These are phyloP conservation scores for Baeospora myosura DNA, from an alignment of 1,284 basidiomycete genomes.

Conservation along the genomic window DNA sequence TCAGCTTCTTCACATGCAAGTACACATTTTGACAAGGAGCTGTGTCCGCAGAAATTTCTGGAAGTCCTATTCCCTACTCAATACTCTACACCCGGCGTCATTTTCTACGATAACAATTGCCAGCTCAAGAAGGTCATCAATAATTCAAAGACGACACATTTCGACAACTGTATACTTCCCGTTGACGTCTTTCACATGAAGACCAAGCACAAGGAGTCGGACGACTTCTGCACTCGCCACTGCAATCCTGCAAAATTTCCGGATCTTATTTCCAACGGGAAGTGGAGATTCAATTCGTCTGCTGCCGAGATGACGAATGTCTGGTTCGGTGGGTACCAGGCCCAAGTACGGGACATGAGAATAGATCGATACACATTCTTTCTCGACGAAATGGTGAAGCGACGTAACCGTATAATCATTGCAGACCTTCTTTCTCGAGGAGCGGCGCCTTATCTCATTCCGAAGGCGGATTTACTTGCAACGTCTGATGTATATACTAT, in stretches of 20 bases:
- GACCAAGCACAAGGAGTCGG: slow-evolving; percentile 14
- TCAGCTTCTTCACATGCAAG: not conserved
- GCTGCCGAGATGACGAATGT: slow-evolving; percentile 30
- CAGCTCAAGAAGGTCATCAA: slow-evolving; percentile 11
- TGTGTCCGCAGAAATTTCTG: not conserved
- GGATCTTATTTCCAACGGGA: slow-evolving; percentile 12
- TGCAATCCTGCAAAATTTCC: slow-evolving; percentile 14
- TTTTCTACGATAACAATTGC: slow-evolving; percentile 17
- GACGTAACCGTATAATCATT: slow-evolving; percentile 15
- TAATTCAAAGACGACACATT: slow-evolving; percentile 6
- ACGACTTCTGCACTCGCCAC: slow-evolving; percentile 10
- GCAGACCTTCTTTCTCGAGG: not conserved
- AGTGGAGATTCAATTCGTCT: slow-evolving; percentile 28
- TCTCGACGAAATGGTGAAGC: slow-evolving; percentile 29
- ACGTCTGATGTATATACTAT: no score
- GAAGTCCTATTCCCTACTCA: slow-evolving; percentile 9
- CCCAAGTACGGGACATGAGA: slow-evolving; percentile 28
- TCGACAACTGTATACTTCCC: slow-evolving; percentile 11
- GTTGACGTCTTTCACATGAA: slow-evolving; percentile 15
- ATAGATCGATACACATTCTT: slow-evolving; percentile 24
- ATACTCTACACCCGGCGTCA: slow-evolving; percentile 14
- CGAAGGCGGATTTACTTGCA: not conserved
- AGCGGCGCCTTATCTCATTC: not conserved
- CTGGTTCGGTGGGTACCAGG: slow-evolving; percentile 29
- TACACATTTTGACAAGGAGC: not conserved